These are phyloP conservation scores for Bodo saltans DNA, from an alignment of 78 protist genomes.

Conservation along the genomic window DNA sequence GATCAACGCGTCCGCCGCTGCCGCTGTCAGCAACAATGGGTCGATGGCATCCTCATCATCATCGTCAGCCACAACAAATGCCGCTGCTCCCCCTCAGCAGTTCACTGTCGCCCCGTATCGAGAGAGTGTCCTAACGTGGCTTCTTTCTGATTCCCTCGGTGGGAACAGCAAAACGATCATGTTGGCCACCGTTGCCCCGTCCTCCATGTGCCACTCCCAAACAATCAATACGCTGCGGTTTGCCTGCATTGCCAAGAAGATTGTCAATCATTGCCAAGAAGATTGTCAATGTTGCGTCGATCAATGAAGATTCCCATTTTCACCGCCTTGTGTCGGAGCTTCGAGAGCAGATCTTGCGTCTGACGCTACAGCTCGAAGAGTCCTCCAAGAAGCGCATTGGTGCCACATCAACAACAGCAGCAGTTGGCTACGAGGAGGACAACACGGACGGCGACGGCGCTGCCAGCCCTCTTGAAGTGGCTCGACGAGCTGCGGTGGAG, in stretches of 20 bases:
- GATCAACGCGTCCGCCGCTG: background rate
- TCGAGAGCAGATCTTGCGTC: background rate
- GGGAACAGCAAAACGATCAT: conserved; percentile 68
- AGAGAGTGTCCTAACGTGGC: conserved; percentile 80
- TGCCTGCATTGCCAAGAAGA: conserved; percentile 85
- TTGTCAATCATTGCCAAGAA: conserved; percentile 79
- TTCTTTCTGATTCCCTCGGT: conserved; percentile 50
- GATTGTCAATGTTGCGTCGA: conserved; percentile 66
- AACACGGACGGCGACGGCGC: too few species aligned
- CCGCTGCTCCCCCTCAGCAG: too few species aligned
- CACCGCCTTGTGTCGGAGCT: conserved; percentile 2
- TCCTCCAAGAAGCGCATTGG: too few species aligned
- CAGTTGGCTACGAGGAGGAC: too few species aligned
- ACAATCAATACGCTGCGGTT: conserved; percentile 82
- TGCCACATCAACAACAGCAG: too few species aligned
- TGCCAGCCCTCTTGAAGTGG: too few species aligned
- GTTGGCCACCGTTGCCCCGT: conserved; percentile 68
- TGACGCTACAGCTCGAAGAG: background rate
- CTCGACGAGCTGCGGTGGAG: too few species aligned
- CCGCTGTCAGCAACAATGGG: too few species aligned
- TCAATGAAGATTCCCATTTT: conserved; percentile 66
- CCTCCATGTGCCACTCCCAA: conserved; percentile 62
- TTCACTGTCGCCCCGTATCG: conserved; percentile 84
- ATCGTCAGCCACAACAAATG: too few species aligned
- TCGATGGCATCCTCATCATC: too few species aligned